Percentiles rank a stretch among this genome's conserved stretches.
Evolutionary conservation across 192 early-diverging fungal genomes (phyloP).

Genomic region (Pilobolus umbonatus): DNA sequence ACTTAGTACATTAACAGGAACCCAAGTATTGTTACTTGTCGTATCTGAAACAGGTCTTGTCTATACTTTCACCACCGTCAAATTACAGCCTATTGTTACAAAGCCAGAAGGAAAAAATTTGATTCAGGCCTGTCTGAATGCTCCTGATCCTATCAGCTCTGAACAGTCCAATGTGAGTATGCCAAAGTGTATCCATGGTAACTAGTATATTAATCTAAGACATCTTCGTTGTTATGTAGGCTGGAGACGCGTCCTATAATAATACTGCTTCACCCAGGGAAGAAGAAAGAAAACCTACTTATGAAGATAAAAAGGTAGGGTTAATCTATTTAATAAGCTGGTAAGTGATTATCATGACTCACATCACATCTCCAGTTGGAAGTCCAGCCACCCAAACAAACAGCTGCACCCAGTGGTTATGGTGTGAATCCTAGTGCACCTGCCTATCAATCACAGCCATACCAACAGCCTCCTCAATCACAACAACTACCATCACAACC

Average conservation of each 20-base stretch:
- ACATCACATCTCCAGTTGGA: slow-evolving; percentile 3
- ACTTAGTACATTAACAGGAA: slow-evolving; percentile 86
- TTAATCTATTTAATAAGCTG: not conserved
- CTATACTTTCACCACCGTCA: slow-evolving; percentile 90
- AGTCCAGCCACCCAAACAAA: not conserved
- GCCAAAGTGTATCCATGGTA: not conserved
- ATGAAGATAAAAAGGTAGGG: slow-evolving; percentile 18
- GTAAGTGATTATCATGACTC: not conserved
- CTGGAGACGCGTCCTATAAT: slow-evolving; percentile 13
- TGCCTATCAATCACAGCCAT: not conserved
- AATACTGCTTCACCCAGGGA: not conserved
- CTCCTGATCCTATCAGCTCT: slow-evolving; percentile 51
- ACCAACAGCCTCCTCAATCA: not conserved
- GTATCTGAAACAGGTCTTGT: slow-evolving; percentile 92
- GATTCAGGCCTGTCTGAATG: slow-evolving; percentile 86
- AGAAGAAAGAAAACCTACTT: slow-evolving; percentile 2
- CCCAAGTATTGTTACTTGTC: slow-evolving; percentile 84
- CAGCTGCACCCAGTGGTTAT: slow-evolving; percentile 3
- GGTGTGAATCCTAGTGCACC: not conserved
- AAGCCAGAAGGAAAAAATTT: slow-evolving; percentile 85
- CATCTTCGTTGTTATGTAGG: not conserved
- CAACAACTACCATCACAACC: not conserved
- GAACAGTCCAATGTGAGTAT: not conserved
- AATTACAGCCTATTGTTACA: slow-evolving; percentile 86
- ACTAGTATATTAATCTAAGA: not conserved